Conservation (phyloP, 2,329 filamentous ascomycete species). For the Cladorrhinum sp. region DNA sequence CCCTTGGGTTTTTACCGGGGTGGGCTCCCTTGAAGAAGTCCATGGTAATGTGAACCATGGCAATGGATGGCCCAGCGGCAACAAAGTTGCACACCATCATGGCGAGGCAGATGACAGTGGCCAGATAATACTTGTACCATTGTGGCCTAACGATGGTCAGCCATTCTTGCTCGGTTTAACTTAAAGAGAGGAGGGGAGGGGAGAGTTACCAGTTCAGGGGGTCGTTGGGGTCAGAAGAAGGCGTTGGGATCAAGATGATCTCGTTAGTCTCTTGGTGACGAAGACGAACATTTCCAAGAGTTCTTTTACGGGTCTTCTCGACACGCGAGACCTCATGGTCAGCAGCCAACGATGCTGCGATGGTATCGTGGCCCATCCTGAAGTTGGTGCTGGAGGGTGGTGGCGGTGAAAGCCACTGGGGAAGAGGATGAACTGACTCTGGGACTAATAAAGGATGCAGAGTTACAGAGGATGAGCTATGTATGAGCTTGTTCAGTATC, state of each 20-base stretch:
- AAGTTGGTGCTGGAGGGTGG: background rate
- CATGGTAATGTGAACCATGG: slow-evolving; percentile 45
- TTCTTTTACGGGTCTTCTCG: slow-evolving; percentile 26
- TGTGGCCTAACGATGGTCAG: slow-evolving; percentile 35
- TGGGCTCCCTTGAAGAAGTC: slow-evolving; percentile 44
- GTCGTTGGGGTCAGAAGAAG: slow-evolving; percentile 50
- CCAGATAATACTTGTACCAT: slow-evolving; percentile 49
- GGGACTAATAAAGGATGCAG: background rate
- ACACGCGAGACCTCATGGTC: slow-evolving; percentile 16
- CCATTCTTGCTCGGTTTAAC: slow-evolving; percentile 11
- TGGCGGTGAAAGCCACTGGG: background rate
- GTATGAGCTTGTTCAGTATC: slow-evolving; percentile 3
- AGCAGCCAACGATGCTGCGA: slow-evolving; percentile 19
- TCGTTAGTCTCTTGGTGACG: slow-evolving; percentile 43
- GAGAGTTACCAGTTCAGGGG: slow-evolving; percentile 49
- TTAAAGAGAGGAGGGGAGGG: slow-evolving; percentile 25
- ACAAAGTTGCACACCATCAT: slow-evolving; percentile 58
- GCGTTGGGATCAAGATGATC: slow-evolving; percentile 50
- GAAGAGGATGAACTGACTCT: background rate
- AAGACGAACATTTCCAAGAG: slow-evolving; percentile 42
- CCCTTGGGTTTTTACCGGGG: slow-evolving; percentile 25
- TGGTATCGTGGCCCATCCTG: slow-evolving; percentile 18
- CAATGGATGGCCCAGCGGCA: slow-evolving; percentile 53
- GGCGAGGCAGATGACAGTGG: slow-evolving; percentile 47
- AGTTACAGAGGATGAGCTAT: background rate